Conservation (phyloP, 345 rosid genomes). For the Atalantia buxifolia region DNA sequence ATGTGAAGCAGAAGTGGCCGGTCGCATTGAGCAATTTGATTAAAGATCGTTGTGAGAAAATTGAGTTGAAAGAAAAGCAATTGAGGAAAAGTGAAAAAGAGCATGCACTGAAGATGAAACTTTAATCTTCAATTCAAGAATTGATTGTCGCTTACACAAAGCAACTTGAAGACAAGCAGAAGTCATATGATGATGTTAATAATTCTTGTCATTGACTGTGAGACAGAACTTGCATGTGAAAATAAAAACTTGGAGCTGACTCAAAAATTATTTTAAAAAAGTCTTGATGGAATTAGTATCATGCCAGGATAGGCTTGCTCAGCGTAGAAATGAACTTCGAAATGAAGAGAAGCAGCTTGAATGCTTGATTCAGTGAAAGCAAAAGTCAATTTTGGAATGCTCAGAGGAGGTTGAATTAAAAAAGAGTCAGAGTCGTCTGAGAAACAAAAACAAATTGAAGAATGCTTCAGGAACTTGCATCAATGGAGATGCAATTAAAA, state of each 20-base stretch:
- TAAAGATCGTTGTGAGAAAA: not conserved
- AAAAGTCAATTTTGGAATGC: too few species aligned
- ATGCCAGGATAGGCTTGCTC: not conserved
- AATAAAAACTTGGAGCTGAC: not conserved
- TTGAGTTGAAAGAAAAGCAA: conserved; percentile 13
- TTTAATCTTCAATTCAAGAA: too few species aligned
- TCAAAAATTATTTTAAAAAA: not conserved
- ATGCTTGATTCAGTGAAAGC: too few species aligned
- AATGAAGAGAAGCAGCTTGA: not conserved
- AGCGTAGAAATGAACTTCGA: conserved; percentile 1
- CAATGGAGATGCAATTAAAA: too few species aligned
- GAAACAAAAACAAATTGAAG: too few species aligned
- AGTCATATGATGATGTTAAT: conserved; percentile 8
- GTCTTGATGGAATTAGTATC: conserved; percentile 14
- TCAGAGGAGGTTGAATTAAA: too few species aligned
- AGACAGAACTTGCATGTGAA: not conserved
- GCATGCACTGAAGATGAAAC: not conserved
- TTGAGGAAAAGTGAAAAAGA: not conserved
- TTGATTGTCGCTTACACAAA: conserved; percentile 3
- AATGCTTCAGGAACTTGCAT: too few species aligned
- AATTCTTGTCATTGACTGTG: conserved; percentile 1
- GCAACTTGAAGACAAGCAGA: conserved; percentile 12
- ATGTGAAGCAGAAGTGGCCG: too few species aligned
- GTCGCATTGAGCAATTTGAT: too few species aligned
- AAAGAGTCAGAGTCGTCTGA: too few species aligned